Evolutionary conservation across 768 basidiomycete genomes (phyloP).

Genomic region (Boletus rufocinnamomeus): DNA sequence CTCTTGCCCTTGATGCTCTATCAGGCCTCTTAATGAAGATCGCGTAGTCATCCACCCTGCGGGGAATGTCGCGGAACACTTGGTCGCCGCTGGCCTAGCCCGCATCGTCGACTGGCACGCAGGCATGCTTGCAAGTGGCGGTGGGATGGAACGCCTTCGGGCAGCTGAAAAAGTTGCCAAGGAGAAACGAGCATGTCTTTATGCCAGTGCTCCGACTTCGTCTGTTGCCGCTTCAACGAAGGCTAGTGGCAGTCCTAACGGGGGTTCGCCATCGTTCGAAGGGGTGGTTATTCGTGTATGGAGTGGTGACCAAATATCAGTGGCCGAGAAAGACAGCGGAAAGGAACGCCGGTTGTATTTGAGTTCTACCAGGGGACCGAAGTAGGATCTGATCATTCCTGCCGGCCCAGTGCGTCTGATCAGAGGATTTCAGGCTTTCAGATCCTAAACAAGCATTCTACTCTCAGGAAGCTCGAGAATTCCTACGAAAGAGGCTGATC

Average conservation of each 20-base stretch:
- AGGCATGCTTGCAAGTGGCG: constrained; percentile 82
- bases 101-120: constrained; percentile 98
- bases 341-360: constrained; percentile 85
- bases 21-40: not conserved
- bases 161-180: constrained; percentile 81
- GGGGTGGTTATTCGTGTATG: constrained; percentile 84
- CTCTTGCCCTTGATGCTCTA: not conserved
- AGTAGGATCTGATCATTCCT: constrained; percentile 45
- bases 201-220: constrained; percentile 53
- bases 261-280: constrained; percentile 62
- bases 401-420: constrained; percentile 4
- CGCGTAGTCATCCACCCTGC: constrained; percentile 79
- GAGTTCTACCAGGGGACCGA: constrained; percentile 85
- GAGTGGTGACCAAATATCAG: constrained; percentile 89
- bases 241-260: constrained; percentile 48
- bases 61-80: constrained; percentile 91
- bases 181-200: constrained; percentile 70
- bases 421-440: constrained; percentile 53
- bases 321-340: constrained; percentile 66
- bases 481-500: constrained; percentile 87
- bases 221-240: constrained; percentile 42
- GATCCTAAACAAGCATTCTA: constrained; percentile 87
- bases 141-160: constrained; percentile 86
- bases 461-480: constrained; percentile 91
- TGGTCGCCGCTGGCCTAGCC: constrained; percentile 83